phyloP scores from a whole-genome alignment of 2,329 filamentous ascomycete genomes.

The Botrytis hyacinthi region DNA sequence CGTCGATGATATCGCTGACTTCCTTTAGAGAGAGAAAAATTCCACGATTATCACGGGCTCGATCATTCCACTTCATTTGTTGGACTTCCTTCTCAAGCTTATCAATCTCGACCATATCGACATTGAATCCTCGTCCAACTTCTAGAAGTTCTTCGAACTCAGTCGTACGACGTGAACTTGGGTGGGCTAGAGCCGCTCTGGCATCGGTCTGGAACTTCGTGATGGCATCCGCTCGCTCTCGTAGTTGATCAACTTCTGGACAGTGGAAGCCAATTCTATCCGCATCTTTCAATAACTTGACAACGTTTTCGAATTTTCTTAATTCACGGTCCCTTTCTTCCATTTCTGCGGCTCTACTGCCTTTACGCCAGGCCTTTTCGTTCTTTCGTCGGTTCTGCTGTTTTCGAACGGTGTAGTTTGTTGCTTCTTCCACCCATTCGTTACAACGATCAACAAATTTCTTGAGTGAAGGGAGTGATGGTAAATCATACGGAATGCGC shows the following conservation, averaged over 20 bases:
- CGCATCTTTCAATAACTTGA: conserved; percentile 77
- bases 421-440: conserved; percentile 96
- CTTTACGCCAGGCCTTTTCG: conserved; percentile 79
- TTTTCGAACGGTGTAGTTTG: conserved; percentile 93
- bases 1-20: conserved; percentile 73
- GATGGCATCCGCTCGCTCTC: conserved; percentile 82
- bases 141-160: conserved; percentile 92
- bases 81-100: conserved; percentile 76
- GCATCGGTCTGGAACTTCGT: conserved; percentile 80
- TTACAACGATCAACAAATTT: conserved; percentile 95
- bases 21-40: conserved; percentile 72
- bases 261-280: conserved; percentile 90
- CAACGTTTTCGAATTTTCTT: conserved; percentile 85
- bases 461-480: conserved; percentile 76
- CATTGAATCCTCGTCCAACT: conserved; percentile 81
- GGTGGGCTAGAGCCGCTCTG: conserved; percentile 65
- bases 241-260: conserved; percentile 80
- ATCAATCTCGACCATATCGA: conserved; percentile 87
- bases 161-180: conserved; percentile 60
- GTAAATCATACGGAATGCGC: conserved; percentile 87
- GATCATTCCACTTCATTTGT: conserved; percentile 84
- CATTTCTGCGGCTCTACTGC: conserved; percentile 72
- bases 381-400: conserved; percentile 96
- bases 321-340: conserved; percentile 82
- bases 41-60: conserved; percentile 63